Evolutionary conservation across 164 flowering plant genomes (phyloP), one percentile per base, ranked within the genome.

Genomic region (Magnolia sinica): DNA sequence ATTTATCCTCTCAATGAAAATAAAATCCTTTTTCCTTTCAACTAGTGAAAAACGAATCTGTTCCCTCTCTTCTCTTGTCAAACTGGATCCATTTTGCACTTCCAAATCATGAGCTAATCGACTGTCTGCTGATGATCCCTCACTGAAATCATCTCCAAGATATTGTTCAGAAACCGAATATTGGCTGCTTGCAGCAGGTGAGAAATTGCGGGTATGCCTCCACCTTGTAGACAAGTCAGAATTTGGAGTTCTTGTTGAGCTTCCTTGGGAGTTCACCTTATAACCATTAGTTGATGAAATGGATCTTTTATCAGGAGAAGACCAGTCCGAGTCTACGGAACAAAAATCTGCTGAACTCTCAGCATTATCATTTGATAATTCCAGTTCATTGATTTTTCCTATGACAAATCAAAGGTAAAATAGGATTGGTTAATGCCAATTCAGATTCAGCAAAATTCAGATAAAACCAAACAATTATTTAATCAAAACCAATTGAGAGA

Each of bases 21-120:
- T 74, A 81, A 83, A 89, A 72, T 87, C 80, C 67, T 81, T 89
- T 73, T 85, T 86, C 82, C 89, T 81, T 8, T 85, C 81, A 70
- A 89, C 84, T 73, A 76, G 81, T 1, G 77, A 79, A 23, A 79
- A 61, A 69, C 86, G 76, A 13, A 52, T 49, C 51, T 23, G 58
- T 55, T 84, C 87, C 4, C 70, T 80, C 29, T 79, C 73, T 23
- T 78, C 83, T 11, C 68, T 65, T 2, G 79, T 49, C 68, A 80
- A 52, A 71, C 14, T 18, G 13, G 64, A 13, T 16, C 74, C 71
- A 37, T 65, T 51, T 61, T 49, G 52, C 51, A 20, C 58, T 29
- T 5, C 67, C 8, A 73, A 77, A 64, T 74, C 72, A 23, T 52
- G 68, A 10, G 37, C 50, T 73, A 18, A 8, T 23, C 51, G 29